Conservation (phyloP, 257 asterid genomes). For the Agastache rugosa region DNA sequence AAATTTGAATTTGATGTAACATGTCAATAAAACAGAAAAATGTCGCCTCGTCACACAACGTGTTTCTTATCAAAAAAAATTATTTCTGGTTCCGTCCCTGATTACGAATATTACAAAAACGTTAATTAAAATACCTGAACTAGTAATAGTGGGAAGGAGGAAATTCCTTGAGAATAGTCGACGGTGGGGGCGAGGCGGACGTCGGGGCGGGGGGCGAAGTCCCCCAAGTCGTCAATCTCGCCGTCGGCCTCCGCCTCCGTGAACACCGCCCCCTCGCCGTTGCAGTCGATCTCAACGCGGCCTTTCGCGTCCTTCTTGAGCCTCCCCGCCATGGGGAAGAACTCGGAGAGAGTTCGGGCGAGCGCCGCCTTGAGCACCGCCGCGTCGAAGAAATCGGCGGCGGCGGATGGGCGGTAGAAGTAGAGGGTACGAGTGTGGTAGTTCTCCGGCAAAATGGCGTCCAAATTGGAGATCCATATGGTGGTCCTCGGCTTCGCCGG, state of each 20-base stretch:
- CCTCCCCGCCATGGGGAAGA: background rate
- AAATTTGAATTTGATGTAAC: no score
- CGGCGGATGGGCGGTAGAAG: background rate
- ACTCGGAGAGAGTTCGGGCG: background rate
- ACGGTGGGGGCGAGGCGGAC: background rate
- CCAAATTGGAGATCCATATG: background rate
- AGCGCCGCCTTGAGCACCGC: slow-evolving; percentile 16
- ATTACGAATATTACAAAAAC: no score
- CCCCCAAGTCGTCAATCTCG: background rate
- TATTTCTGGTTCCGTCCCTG: no score
- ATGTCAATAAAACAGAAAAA: no score
- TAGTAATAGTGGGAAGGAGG: background rate
- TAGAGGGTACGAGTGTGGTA: background rate
- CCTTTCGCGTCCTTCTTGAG: background rate
- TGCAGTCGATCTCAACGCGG: slow-evolving; percentile 15
- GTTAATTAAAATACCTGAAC: no score
- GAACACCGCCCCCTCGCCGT: slow-evolving; percentile 15
- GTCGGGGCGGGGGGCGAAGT: background rate
- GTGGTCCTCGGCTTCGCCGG: background rate
- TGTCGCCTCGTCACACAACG: no score
- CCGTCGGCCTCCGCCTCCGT: background rate
- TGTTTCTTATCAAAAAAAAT: no score
- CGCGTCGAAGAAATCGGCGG: background rate
- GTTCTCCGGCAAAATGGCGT: background rate
- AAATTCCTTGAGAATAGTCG: background rate